Conservation (phyloP, 192 early-diverging fungal genomes). For the Funneliformis geosporum region DNA sequence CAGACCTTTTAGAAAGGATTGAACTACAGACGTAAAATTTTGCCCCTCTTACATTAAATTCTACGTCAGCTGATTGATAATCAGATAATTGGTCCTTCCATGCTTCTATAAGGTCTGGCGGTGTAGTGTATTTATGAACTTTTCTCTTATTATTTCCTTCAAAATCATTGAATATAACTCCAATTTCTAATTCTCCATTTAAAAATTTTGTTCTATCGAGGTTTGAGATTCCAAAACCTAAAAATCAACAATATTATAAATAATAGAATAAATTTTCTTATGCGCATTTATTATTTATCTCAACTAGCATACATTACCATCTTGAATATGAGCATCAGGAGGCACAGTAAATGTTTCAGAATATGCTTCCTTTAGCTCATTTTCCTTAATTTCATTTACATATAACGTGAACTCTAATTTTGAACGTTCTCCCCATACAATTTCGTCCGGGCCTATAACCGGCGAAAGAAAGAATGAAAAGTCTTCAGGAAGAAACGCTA, state of each 20-base stretch:
- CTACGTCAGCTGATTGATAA: background rate
- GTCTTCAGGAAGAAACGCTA: background rate
- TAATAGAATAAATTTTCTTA: background rate
- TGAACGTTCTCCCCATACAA: background rate
- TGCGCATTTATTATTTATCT: background rate
- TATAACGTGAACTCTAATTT: background rate
- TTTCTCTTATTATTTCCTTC: background rate
- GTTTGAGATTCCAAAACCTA: background rate
- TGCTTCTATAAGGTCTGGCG: background rate
- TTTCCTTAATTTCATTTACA: background rate
- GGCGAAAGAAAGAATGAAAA: background rate
- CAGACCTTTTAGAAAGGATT: background rate
- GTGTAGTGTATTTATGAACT: background rate
- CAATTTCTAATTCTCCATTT: background rate
- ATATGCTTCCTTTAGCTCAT: background rate
- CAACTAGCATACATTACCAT: background rate
- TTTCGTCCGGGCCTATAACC: background rate
- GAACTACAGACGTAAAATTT: background rate
- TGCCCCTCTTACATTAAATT: background rate
- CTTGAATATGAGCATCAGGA: background rate
- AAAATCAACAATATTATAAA: background rate
- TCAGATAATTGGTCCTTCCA: background rate
- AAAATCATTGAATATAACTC: background rate
- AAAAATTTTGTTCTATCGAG: background rate
- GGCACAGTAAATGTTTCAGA: background rate